A percentile compares a stretch with the other conserved stretches of the same genome.
These are phyloP conservation scores for Acidomyces sp. DNA, from an alignment of 495 filamentous ascomycete genomes.

Conservation along the genomic window DNA sequence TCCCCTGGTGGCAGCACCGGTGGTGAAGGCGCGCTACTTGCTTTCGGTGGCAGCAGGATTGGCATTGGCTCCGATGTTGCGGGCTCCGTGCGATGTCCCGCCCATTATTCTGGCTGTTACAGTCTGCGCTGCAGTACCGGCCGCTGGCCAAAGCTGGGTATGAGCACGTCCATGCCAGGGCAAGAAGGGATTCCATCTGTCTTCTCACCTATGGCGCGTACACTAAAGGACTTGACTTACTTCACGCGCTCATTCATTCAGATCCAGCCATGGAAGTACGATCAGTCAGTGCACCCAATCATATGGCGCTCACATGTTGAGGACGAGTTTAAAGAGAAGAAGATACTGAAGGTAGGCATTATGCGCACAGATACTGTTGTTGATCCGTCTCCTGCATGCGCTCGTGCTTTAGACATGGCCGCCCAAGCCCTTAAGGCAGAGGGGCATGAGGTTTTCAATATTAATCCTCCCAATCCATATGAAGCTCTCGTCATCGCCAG, in stretches of 20 bases:
- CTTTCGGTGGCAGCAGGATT: conserved; percentile 75
- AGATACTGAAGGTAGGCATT: conserved; percentile 60
- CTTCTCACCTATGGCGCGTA: conserved; percentile 88
- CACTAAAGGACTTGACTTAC: conserved; percentile 70
- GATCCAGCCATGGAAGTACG: conserved; percentile 89
- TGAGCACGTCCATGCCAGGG: conserved; percentile 79
- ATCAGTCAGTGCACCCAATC: conserved; percentile 73
- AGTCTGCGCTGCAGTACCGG: conserved; percentile 87
- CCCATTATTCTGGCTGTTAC: conserved; percentile 86
- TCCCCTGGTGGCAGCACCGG: conserved; percentile 88
- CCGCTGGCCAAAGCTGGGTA: conserved; percentile 79
- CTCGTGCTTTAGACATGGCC: conserved; percentile 57
- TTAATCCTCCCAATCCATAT: conserved; percentile 54
- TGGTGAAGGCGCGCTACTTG: conserved; percentile 75
- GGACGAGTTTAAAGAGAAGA: conserved; percentile 43
- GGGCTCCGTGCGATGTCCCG: conserved; percentile 77
- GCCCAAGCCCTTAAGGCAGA: conserved; percentile 51
- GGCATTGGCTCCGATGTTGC: conserved; percentile 92
- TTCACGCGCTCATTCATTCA: conserved; percentile 66
- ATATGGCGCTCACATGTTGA: conserved; percentile 56
- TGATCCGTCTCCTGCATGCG: conserved; percentile 73
- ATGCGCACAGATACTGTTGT: conserved; percentile 74
- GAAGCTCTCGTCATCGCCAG: conserved; percentile 68
- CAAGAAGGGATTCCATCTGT: conserved; percentile 86
- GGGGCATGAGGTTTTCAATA: conserved; percentile 67